Base-by-base conservation (phyloP, 768 basidiomycete species). In the Collybia nuda region DNA sequence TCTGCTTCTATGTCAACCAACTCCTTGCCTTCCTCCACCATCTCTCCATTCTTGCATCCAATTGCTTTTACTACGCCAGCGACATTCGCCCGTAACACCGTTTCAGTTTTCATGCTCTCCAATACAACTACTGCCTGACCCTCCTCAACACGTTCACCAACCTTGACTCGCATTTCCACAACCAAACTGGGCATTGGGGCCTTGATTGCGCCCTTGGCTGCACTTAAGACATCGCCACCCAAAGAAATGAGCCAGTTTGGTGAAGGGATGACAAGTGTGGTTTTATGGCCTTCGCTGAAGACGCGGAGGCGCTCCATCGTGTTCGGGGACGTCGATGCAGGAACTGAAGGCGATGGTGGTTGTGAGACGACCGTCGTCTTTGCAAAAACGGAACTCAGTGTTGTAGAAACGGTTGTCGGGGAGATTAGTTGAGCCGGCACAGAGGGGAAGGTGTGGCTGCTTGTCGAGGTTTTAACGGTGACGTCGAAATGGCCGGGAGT, bases 41-140 rank as follows among this genome's bases (percentile, higher is more conserved):
- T 92, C 67, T 94, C 89, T 2, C 94, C 94, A 60, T 88, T 87
- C 66, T 72, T 78, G 62, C 90, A 94, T 12, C 81, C 81, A 12
- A 96, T 80, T 40, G 78, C 73, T 58, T 75, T 83, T 6, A 96
- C 85, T 5, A 84, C 71, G 3, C 93, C 94, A 32, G 78, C 71
- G 6, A 71, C 73, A 52, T 84, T 78, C 12, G 91, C 84, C 47
- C 92, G 76, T 55, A 97, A 66, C 37, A 92, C 88, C 35, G 89
- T 95, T 71, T 96, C 93, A 56, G 93, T 97, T 81, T 98, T 98
- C 94, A 97, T 98, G 62, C 93, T 96, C 71, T 96, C 94, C 62
- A 96, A 69, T 5, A 95, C 82, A 24, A 93, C 84, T 7, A 93
- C 77, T 6, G 81, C 81, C 62, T 94, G 88, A 0, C 91, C 92